Base-by-base conservation (phyloP, 371 early-diverging fungal species). In the Chytridium lagenaria region DNA sequence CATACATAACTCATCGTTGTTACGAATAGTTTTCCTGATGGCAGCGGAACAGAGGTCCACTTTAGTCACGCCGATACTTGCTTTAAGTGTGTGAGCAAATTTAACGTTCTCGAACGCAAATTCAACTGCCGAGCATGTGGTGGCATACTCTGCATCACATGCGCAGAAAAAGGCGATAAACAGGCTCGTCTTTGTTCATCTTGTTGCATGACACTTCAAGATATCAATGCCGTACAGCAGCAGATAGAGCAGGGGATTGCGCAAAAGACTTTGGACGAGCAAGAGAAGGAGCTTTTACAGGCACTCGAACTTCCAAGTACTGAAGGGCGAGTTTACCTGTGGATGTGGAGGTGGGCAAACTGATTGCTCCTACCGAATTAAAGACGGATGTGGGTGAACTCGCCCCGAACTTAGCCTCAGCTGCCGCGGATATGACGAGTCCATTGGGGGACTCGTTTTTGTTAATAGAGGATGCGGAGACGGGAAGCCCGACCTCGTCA, bases 51-150 rank as follows among this genome's bases (percentile, higher is more conserved):
- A 0, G 80, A 90, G 5, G 78, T 85, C 7, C 92, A 93, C 73
- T 89, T 82, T 72, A 83, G 83, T 73, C 82, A 85, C 55, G 87
- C 88, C 59, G 91, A 91, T 26, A 84, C 87, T 5, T 92, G 92
- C 69, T 84, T 88, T 78, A 80, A 75, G 2, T 92, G 92, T 68
- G 69, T 59, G 37, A 80, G 76, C 38, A 75, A 81, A 22, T 90
- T 90, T 64, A 82, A 89, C 37, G 90, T 90, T n/a, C 70, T 90
- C 49, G 55, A 52, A 23, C 55, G 55, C 5, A 52, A 52, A 52
- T 22, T 52, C n/a, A 52, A 52, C 55, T 52, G 55, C 23, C 7
- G 55, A 52, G 55, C 55, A 22, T 52, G 55, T 26, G 55, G 55
- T 26, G 12, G n/a, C n/a, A 52, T 52, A 5, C 55, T 52, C 26